phyloP scores from a whole-genome alignment of 768 basidiomycete genomes.

The Rhodosporidiobolus sp. region DNA sequence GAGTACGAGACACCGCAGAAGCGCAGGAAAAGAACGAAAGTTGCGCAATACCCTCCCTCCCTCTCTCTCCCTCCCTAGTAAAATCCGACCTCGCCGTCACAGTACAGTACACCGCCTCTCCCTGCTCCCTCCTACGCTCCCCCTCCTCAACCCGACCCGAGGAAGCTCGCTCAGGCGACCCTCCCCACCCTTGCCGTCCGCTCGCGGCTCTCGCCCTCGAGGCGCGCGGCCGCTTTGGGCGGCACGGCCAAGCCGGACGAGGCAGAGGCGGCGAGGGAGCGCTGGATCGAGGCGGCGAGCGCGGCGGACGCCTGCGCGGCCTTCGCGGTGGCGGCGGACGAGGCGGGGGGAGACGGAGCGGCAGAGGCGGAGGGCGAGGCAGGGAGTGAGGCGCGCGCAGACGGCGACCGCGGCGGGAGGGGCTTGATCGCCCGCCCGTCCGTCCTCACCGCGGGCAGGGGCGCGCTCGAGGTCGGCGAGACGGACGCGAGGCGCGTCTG shows the following conservation, averaged over 20 bases:
- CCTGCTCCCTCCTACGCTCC: too few relatives aligned
- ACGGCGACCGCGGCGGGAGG: constrained; percentile 7
- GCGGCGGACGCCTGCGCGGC: constrained; percentile 9
- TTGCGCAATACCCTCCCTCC: neutral
- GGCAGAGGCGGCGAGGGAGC: constrained; percentile 4
- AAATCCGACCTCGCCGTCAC: too few relatives aligned
- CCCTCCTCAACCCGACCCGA: too few relatives aligned
- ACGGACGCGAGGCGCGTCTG: neutral
- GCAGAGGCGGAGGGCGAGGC: neutral
- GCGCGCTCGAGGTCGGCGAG: neutral
- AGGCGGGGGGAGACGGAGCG: neutral
- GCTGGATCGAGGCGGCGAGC: constrained; percentile 25
- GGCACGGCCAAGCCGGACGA: too few relatives aligned
- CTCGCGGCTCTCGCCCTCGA: too few relatives aligned
- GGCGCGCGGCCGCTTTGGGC: too few relatives aligned
- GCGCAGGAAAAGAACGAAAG: too few relatives aligned
- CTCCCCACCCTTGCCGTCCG: too few relatives aligned
- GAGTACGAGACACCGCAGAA: too few relatives aligned
- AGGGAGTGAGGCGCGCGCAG: neutral
- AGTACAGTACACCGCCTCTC: too few relatives aligned
- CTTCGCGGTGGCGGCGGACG: neutral
- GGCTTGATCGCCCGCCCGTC: constrained; percentile 20
- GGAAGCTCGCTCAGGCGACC: too few relatives aligned
- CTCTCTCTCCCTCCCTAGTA: neutral
- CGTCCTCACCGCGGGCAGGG: neutral